A percentile compares a stretch with the other conserved stretches of the same genome.
These are phyloP conservation scores for Rhytidiadelphus loreus DNA, from an alignment of 225 moss, liverwort and hornwort genomes.

Conservation along the genomic window DNA sequence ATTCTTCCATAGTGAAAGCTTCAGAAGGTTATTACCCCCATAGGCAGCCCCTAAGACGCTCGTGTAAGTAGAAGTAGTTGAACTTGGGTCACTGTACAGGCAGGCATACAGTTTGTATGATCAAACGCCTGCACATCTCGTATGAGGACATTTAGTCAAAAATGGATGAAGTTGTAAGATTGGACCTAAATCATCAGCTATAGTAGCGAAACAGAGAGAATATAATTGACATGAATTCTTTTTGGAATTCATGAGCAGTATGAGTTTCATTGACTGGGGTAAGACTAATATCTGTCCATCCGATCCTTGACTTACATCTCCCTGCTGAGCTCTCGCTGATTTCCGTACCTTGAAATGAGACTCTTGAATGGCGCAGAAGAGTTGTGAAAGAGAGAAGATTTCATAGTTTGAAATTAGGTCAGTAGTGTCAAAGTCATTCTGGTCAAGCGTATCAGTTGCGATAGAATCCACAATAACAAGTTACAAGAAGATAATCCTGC, in stretches of 20 bases:
- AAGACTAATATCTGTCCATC: not conserved
- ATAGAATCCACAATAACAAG: not conserved
- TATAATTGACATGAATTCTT: not conserved
- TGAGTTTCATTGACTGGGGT: not conserved
- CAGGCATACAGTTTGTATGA: not conserved
- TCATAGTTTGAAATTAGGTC: not conserved
- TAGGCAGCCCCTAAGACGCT: not conserved
- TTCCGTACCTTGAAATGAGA: not conserved
- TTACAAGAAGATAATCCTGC: not conserved
- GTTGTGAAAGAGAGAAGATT: not conserved
- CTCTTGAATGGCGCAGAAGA: not conserved
- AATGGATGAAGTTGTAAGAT: not conserved
- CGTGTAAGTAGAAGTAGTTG: not conserved
- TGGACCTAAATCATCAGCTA: not conserved
- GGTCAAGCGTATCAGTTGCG: not conserved
- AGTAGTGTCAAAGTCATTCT: not conserved
- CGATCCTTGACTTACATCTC: not conserved
- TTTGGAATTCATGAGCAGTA: not conserved
- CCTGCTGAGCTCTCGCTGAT: not conserved
- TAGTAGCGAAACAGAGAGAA: not conserved
- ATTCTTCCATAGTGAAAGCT: not conserved
- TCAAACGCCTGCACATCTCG: not conserved
- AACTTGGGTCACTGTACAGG: not conserved
- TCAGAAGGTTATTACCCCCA: not conserved
- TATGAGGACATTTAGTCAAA: not conserved